A percentile compares a stretch with the other conserved stretches of the same genome.
phyloP scores from a whole-genome alignment of 306 rosid species.

The Glycine soja region DNA sequence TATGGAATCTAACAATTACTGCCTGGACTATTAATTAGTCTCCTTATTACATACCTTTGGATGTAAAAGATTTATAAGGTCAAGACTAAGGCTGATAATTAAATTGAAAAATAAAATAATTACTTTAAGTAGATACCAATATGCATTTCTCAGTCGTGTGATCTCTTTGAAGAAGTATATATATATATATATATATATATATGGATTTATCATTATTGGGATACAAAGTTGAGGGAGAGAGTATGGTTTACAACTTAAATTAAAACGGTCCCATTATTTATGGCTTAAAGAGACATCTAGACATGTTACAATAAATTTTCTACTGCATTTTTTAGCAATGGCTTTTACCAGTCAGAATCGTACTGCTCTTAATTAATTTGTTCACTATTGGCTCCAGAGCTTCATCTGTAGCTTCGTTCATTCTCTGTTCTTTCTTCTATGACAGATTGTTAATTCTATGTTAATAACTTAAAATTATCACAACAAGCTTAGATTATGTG shows the following conservation, averaged over 20 bases:
- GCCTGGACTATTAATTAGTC: neutral
- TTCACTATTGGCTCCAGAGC: neutral
- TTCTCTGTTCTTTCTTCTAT: too few species aligned
- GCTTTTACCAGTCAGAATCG: neutral
- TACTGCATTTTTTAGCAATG: neutral
- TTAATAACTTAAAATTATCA: neutral
- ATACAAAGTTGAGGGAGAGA: neutral
- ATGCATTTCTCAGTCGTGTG: too few species aligned
- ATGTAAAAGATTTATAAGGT: neutral
- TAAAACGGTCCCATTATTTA: neutral
- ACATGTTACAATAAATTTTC: slow-evolving; percentile 15
- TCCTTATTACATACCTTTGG: neutral
- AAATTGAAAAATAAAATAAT: neutral
- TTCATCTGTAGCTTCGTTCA: neutral
- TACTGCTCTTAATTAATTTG: neutral
- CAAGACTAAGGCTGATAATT: too few species aligned
- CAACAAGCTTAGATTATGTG: neutral
- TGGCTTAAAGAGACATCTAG: neutral
- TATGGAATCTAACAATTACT: too few species aligned
- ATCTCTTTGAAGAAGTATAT: neutral
- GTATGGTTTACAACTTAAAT: neutral
- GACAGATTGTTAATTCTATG: neutral
- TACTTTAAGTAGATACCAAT: too few species aligned
- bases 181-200: too few species aligned
- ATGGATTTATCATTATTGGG: neutral